These are phyloP conservation scores for Heracleum sosnowskyi DNA, from an alignment of 129 eudicot species.

Conservation along the genomic window DNA sequence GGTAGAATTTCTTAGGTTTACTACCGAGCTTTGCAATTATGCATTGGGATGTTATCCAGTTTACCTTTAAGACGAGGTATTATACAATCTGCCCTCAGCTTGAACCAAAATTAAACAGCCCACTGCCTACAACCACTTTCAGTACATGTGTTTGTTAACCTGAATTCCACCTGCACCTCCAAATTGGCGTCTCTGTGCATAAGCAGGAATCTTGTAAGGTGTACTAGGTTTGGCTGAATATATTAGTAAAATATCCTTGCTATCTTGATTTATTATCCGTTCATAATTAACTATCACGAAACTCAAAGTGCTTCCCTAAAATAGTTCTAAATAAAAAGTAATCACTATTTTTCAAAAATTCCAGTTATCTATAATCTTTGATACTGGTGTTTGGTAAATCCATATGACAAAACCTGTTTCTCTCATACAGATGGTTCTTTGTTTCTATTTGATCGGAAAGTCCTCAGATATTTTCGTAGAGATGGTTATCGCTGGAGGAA, in stretches of 20 bases:
- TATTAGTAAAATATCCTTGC: not conserved
- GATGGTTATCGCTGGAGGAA: slow-evolving; percentile 60
- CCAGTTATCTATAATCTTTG: not conserved
- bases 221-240: not conserved
- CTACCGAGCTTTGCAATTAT: not conserved
- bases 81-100: not conserved
- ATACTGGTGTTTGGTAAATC: not conserved
- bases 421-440: slow-evolving; percentile 38
- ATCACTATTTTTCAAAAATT: not conserved
- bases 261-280: not conserved
- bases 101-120: too few species aligned
- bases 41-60: not conserved
- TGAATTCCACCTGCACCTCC: not conserved
- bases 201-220: not conserved
- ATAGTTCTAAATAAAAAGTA: not conserved
- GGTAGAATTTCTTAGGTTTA: not conserved
- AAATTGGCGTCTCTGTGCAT: not conserved
- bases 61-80: not conserved
- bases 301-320: not conserved
- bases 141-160: not conserved
- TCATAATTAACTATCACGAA: not conserved
- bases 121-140: not conserved
- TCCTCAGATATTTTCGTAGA: slow-evolving; percentile 36
- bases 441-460: slow-evolving; percentile 42
- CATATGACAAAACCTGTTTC: not conserved